Conservation (phyloP, 1,284 basidiomycete genomes). For the Xanthoconium separans region DNA sequence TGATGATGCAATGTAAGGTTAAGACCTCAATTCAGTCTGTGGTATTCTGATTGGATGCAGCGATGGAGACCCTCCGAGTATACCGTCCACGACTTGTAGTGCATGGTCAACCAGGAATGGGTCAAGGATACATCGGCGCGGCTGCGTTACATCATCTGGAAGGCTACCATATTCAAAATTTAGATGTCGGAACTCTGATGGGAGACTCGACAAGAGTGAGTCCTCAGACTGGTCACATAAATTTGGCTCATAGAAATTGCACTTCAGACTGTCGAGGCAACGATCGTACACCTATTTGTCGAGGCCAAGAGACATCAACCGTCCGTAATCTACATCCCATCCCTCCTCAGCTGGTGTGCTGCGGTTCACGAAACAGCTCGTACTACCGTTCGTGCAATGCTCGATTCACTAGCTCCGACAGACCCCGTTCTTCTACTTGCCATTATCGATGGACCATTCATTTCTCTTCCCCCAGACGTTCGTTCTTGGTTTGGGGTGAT, state of each 20-base stretch:
- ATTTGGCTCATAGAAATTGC: background rate
- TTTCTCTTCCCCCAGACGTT: constrained; percentile 79
- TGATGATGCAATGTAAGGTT: constrained; percentile 79
- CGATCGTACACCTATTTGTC: constrained; percentile 94
- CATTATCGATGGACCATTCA: constrained; percentile 77
- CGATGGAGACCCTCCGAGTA: constrained; percentile 88
- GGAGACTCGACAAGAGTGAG: constrained; percentile 86
- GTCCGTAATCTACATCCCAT: constrained; percentile 93
- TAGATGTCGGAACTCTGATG: constrained; percentile 89
- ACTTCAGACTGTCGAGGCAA: constrained; percentile 82
- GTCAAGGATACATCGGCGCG: constrained; percentile 87
- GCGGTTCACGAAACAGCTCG: constrained; percentile 85
- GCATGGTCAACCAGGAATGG: constrained; percentile 84
- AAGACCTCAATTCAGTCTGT: background rate
- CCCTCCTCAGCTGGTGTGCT: constrained; percentile 82
- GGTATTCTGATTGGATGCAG: constrained; percentile 41
- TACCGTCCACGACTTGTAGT: constrained; percentile 90
- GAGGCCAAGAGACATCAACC: constrained; percentile 98
- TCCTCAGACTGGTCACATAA: constrained; percentile 7
- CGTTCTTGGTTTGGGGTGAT: constrained; percentile 88
- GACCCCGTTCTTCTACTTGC: constrained; percentile 93
- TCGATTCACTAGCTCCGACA: constrained; percentile 86
- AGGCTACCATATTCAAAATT: constrained; percentile 92
- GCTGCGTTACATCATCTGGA: constrained; percentile 93
- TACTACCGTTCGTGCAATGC: constrained; percentile 84